Evolutionary conservation across 108 stramenopile genomes (phyloP), one percentile per base, ranked within the genome.

Genomic region (Nitzschia putrida): DNA sequence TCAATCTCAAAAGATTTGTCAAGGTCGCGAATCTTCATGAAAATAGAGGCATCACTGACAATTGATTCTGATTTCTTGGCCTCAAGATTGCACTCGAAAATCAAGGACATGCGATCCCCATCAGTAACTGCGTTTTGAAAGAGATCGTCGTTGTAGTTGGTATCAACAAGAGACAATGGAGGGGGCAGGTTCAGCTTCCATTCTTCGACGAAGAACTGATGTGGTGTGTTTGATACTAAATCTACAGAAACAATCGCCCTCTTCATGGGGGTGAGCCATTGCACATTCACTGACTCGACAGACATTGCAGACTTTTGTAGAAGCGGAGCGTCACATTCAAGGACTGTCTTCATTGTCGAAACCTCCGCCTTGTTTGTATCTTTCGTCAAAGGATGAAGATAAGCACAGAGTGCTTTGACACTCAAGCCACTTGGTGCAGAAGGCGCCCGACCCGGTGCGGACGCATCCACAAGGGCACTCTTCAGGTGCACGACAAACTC

Each of bases 141-240:
- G 39, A 85, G 61, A 8, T 78, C 76, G 38, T 64, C 60, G 64
- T 87, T 90, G 20, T 83, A 59, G 51, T 81, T 82, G 21, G 42
- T 45, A 7, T 20, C 43, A 25, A 53, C 53, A 10, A 64, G 56
- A 7, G 81, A 50, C 13, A 70, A 24, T 13, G 87, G 80, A 29
- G 73, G 78, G 23, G 86, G 84, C 44, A 86, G 53, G 47, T 64
- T 52, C 7, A 87, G 24, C 39, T 83, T 44, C 89, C 82, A 87
- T 54, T 90, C 83, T 26, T 85, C 84, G 13, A 90, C 57, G 23
- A 34, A 79, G 60, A 84, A 90, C 2, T 79, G 84, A 68, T 82
- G 68, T 23, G 89, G 86, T 50, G 86, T 82, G 53, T 90, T 87
- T 50, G 86, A 90, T 34, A 74, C 76, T 34, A 90, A 53, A 52